Evolutionary conservation across 1,284 basidiomycete species (phyloP), one percentile per base, ranked within the genome.

Genomic region (Xerocomus nothofagi): DNA sequence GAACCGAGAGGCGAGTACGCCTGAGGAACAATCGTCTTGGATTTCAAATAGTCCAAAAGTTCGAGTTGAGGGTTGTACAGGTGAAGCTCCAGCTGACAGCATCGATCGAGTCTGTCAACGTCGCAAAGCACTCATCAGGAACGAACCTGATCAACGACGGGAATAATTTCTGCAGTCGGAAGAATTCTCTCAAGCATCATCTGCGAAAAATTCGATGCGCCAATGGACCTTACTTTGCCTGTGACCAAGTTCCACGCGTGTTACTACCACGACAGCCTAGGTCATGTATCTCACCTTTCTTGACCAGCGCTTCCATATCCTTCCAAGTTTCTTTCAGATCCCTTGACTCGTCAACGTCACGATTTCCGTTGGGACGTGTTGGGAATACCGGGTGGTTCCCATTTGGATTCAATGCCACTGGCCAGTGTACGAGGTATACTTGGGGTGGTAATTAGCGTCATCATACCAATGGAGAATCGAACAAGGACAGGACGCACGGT

Each of bases 1-100:
- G 87, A 90, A 6, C 91, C 91, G 26, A 93, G 78, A 4, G 93
- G 93, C 9, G 87, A 91, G 70, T 93, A 94, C 0, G 91, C 91
- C 67, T 92, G 79, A 1, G 88, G 73, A 24, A 84, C 70, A 59
- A 95, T 93, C 30, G 75, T 76, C 65, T 91, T 83, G 30, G 75
- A 71, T 61, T 80, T 77, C 64, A 89, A 78, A 71, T 82, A 93
- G 15, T 73, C 68, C 49, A 88, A 59, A 40, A 93, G 78, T 49
- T 84, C 76, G 67, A 84, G 84, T 61, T 93, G 83, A 0, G 88
- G 87, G 69, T 88, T 88, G 68, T 86, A 88, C 18, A 87, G 71
- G 67, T 91, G 88, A 26, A 91, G 71, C 66, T 91, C 89, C 47
- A 91, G 73, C 81, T 86, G 52, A 17, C 54, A 15, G 17, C 51